These are phyloP conservation scores for Posidonia australis DNA, from an alignment of 106 monocot species.

Conservation along the genomic window DNA sequence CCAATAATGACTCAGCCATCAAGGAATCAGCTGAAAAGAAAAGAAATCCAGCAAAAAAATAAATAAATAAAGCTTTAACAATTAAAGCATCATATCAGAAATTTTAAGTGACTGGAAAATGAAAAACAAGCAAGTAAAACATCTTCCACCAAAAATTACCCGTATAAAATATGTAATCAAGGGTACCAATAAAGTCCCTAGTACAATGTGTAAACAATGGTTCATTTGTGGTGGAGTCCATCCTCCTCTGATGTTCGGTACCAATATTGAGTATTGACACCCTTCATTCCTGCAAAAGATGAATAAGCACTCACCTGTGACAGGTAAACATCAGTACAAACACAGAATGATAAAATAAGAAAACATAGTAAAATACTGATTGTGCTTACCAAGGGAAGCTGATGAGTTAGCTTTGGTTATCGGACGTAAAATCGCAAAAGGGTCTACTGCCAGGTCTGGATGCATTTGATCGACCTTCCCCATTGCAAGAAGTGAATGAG, in stretches of 20 bases:
- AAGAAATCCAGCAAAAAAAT: not conserved
- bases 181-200: conserved; percentile 76
- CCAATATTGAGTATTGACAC: conserved; percentile 24
- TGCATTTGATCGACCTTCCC: conserved; percentile 76
- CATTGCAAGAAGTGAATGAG: conserved; percentile 76
- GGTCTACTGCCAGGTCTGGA: conserved; percentile 78
- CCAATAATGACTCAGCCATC: conserved; percentile 77
- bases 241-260: conserved; percentile 56
- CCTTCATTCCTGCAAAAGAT: conserved; percentile 56
- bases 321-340: not conserved
- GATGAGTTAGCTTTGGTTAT: conserved; percentile 61
- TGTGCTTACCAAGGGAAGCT: conserved; percentile 69
- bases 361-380: not conserved
- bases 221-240: conserved; percentile 76
- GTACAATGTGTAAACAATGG: conserved; percentile 90
- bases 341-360: not conserved
- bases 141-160: conserved; percentile 21
- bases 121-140: too few species aligned
- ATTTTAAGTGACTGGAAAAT: too few species aligned
- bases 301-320: conserved; percentile 92
- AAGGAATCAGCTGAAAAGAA: conserved; percentile 75
- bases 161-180: conserved; percentile 98
- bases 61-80: too few species aligned
- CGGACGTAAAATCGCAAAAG: conserved; percentile 69
- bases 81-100: too few species aligned